Evolutionary conservation across 2,329 filamentous ascomycete species (phyloP).

Genomic region (Trichoderma cornu-damae): DNA sequence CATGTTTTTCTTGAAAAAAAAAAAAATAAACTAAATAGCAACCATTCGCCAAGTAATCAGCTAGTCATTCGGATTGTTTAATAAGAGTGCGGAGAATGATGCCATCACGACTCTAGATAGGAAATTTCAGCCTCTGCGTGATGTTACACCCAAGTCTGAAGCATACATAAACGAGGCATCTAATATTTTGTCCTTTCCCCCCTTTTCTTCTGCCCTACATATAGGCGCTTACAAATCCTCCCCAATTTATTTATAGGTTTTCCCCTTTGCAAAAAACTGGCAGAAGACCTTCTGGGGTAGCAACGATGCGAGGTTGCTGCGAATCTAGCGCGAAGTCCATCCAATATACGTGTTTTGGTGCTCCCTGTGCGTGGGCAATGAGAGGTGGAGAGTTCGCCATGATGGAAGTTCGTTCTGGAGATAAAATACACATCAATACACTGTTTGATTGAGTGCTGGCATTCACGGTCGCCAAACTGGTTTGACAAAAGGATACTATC

Average conservation of each 20-base stretch:
- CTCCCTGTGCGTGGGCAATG: constrained; percentile 43
- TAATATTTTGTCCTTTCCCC: not conserved
- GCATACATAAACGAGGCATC: constrained; percentile 45
- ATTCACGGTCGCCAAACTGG: too few species aligned
- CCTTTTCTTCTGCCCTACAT: not conserved
- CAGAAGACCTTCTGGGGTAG: constrained; percentile 40
- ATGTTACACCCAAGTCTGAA: constrained; percentile 39
- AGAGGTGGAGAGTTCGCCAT: constrained; percentile 32
- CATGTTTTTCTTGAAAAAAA: too few species aligned
- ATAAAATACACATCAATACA: too few species aligned
- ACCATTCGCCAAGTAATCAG: constrained; percentile 25
- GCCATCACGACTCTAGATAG: constrained; percentile 28
- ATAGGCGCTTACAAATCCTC: not conserved
- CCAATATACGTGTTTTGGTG: constrained; percentile 47
- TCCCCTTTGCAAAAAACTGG: constrained; percentile 35
- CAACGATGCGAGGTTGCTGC: constrained; percentile 41
- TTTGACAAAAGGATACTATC: too few species aligned
- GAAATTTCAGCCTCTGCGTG: constrained; percentile 33
- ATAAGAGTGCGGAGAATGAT: constrained; percentile 28
- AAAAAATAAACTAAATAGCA: not conserved
- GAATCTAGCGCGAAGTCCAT: constrained; percentile 44
- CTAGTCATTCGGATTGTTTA: constrained; percentile 29
- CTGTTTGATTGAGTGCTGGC: too few species aligned
- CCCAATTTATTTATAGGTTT: constrained; percentile 26
- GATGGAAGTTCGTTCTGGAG: constrained; percentile 28